Conservation (phyloP, 176 grass and related monocot species). For the Hordeum marinum region DNA sequence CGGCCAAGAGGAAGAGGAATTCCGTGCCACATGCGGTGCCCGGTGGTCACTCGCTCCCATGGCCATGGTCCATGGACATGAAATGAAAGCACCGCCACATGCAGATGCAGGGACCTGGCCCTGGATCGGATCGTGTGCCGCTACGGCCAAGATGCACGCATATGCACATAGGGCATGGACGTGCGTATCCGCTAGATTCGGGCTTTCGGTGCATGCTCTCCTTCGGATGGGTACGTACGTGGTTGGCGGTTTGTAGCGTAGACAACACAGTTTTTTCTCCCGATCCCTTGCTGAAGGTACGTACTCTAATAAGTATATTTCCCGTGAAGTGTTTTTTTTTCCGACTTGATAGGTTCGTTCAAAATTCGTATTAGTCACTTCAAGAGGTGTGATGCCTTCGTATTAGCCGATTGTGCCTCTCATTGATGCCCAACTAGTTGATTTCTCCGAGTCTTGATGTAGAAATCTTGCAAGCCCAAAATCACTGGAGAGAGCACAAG, state of each 20-base stretch:
- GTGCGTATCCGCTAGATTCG: too few species aligned
- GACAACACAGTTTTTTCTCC: too few species aligned
- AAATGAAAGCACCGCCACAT: neutral
- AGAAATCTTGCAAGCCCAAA: slow-evolving; percentile 10
- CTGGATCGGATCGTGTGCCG: neutral
- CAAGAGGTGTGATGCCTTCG: too few species aligned
- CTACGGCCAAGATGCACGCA: neutral
- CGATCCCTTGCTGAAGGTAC: too few species aligned
- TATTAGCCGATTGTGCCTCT: neutral
- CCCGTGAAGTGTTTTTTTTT: too few species aligned
- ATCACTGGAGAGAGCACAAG: too few species aligned
- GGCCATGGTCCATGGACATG: too few species aligned
- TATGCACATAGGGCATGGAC: too few species aligned
- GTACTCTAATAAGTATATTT: too few species aligned
- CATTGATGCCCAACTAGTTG: slow-evolving; percentile 1
- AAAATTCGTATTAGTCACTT: too few species aligned
- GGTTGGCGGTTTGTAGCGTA: too few species aligned
- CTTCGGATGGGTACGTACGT: neutral
- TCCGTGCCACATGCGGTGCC: slow-evolving; percentile 3
- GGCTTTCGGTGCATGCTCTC: neutral
- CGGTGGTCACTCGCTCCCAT: slow-evolving; percentile 3
- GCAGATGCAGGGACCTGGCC: neutral
- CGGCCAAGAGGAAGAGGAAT: neutral
- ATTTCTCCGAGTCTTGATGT: neutral
- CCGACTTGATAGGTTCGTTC: too few species aligned